Evolutionary conservation across 768 basidiomycete genomes (phyloP).

Genomic region (Collybia nuda): DNA sequence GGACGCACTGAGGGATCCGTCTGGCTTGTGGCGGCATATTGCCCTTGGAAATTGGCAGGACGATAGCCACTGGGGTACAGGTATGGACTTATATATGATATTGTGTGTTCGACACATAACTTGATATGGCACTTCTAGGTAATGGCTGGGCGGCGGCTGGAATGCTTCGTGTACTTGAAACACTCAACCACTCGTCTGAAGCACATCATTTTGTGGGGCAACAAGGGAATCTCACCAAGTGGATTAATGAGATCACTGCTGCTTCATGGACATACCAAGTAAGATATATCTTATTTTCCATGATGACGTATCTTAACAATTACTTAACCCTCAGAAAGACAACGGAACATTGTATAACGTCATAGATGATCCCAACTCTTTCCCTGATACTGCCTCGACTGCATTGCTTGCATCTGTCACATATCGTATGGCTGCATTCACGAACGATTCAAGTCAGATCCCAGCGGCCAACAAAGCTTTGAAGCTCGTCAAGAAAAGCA

Average conservation of each 20-base stretch:
- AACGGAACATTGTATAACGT: constrained; percentile 54
- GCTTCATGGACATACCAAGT: constrained; percentile 47
- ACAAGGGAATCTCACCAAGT: constrained; percentile 42
- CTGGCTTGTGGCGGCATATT: constrained; percentile 59
- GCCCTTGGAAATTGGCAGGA: constrained; percentile 45
- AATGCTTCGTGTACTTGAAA: constrained; percentile 58
- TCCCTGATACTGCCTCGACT: constrained; percentile 54
- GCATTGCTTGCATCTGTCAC: constrained; percentile 58
- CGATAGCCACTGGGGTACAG: constrained; percentile 57
- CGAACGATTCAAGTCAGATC: constrained; percentile 33
- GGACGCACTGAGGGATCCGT: constrained; percentile 44
- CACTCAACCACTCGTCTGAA: constrained; percentile 45
- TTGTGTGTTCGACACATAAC: not conserved
- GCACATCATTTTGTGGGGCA: constrained; percentile 35
- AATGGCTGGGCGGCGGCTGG: constrained; percentile 73
- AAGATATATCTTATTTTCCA: not conserved
- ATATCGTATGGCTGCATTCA: constrained; percentile 50
- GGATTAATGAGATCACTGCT: constrained; percentile 53
- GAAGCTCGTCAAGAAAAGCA: constrained; percentile 32
- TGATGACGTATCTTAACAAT: not conserved
- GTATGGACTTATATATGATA: constrained; percentile 22
- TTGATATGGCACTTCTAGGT: constrained; percentile 24
- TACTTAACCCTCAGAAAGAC: constrained; percentile 23
- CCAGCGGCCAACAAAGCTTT: constrained; percentile 40
- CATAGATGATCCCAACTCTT: constrained; percentile 47